Evolutionary conservation across 805 yeast species (phyloP).

Genomic region (Cephaloascus albidus): DNA sequence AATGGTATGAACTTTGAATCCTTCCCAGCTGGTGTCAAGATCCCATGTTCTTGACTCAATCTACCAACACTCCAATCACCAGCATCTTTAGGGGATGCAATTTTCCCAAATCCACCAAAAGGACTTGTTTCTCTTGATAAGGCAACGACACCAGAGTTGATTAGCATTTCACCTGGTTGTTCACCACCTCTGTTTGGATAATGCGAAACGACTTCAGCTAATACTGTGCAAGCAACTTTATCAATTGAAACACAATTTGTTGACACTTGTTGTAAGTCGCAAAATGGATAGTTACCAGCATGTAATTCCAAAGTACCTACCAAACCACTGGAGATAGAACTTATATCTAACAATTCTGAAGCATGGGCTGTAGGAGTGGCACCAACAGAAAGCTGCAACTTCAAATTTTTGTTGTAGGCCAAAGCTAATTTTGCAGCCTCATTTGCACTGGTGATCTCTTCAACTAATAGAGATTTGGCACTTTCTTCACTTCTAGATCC

Average conservation of each 20-base stretch:
- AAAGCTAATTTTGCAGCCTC: constrained; percentile 36
- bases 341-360: constrained; percentile 17
- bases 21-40: constrained; percentile 38
- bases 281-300: constrained; percentile 72
- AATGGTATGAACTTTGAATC: constrained; percentile 31
- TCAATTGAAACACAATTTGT: constrained; percentile 45
- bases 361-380: constrained; percentile 79
- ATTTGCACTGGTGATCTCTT: constrained; percentile 50
- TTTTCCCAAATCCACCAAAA: constrained; percentile 50
- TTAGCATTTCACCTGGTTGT: constrained; percentile 49
- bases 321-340: constrained; percentile 10
- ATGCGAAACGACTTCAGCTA: constrained; percentile 49
- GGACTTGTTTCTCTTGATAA: constrained; percentile 53
- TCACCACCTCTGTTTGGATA: constrained; percentile 48
- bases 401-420: constrained; percentile 21
- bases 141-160: constrained; percentile 68
- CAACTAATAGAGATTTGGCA: constrained; percentile 39
- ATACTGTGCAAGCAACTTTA: constrained; percentile 40
- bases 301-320: constrained; percentile 53
- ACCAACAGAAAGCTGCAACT: constrained; percentile 58
- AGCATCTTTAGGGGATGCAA: constrained; percentile 27
- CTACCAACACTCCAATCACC: constrained; percentile 59
- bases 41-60: constrained; percentile 75
- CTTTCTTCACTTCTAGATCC: constrained; percentile 30
- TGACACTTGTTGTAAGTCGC: constrained; percentile 71